Evolutionary conservation across 176 grass and related monocot species (phyloP), one percentile per base, ranked within the genome.

Genomic region (Hyparrhenia diplandra): DNA sequence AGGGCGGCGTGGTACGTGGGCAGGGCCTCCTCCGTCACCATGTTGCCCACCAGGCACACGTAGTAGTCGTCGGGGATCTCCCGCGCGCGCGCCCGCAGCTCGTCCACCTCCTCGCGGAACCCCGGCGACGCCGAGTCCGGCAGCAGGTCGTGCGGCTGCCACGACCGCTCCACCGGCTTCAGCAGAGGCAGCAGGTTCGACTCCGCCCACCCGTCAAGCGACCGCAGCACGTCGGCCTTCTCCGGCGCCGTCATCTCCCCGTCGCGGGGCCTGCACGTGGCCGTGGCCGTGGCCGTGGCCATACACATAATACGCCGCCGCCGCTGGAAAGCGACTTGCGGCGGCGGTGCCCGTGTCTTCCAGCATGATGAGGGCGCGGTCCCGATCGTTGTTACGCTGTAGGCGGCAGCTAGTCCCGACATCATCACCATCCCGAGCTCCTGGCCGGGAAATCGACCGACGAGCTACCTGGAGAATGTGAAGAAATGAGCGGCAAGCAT

Each of bases 21-120:
- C 13, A 87, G 72, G n/a, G 85, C 71, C 80, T 87, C 85, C 64
- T 84, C 86, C 17, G 86, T 80, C 7, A 88, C 40, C 86, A 88
- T 88, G 76, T 88, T 84, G 27, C 86, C 81, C 5, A 88, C 86
- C 3, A 88, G 81, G 55, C 81, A 84, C 12, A 88, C 86, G 36
- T 67, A 84, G 86, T 84, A 84, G 52, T 84, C 81, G 67, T 84
- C 81, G 11, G 86, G 81, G 34, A 88, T 65, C 68, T 72, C 74
- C 14, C 8, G 29, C 4, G 81, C 74, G 1, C 87, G 87, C 3
- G 17, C 31, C 4, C 67, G 57, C 5, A 84, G 68, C 73, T 80
- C 81, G 32, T 55, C 65, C 2, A 88, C 64, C 10, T 5, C 86
- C 3, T 84, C 74, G 43, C 47, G 62, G 80, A 88, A 88, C 3